phyloP scores from a whole-genome alignment of 2,329 filamentous ascomycete species.

The Balansia obtecta region DNA sequence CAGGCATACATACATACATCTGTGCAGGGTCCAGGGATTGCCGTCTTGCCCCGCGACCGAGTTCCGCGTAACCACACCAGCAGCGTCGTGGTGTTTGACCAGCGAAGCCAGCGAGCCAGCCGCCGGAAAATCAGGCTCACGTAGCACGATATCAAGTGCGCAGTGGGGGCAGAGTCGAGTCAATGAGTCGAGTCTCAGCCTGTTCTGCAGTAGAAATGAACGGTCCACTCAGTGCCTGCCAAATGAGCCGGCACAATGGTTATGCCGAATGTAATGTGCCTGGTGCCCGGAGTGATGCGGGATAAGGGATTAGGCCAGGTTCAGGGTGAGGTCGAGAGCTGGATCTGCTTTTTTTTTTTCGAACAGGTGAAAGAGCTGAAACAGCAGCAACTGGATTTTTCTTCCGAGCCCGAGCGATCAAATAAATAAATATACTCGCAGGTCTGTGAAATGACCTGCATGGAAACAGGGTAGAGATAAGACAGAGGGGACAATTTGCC shows the following conservation, averaged over 20 bases:
- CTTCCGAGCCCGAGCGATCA: background rate
- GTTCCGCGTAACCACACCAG: background rate
- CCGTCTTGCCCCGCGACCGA: background rate
- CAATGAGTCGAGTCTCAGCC: no score
- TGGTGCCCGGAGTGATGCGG: background rate
- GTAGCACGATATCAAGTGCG: background rate
- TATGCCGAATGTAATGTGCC: no score
- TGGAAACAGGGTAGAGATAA: background rate
- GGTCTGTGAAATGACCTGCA: background rate
- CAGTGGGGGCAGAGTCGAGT: no score
- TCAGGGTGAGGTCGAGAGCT: no score
- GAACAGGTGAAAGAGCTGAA: no score
- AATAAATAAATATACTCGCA: background rate
- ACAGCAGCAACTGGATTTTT: no score
- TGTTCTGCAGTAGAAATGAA: background rate
- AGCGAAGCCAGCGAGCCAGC: background rate
- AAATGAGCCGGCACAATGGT: no score
- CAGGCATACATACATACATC: no score
- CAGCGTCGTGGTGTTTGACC: background rate
- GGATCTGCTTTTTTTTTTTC: no score
- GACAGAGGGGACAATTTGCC: background rate
- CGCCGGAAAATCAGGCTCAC: background rate
- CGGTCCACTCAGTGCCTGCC: background rate
- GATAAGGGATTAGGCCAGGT: no score
- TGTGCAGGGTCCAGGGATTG: background rate